Evolutionary conservation across 192 early-diverging fungal genomes (phyloP).

Genomic region (Phlyctochytrium planicorne): DNA sequence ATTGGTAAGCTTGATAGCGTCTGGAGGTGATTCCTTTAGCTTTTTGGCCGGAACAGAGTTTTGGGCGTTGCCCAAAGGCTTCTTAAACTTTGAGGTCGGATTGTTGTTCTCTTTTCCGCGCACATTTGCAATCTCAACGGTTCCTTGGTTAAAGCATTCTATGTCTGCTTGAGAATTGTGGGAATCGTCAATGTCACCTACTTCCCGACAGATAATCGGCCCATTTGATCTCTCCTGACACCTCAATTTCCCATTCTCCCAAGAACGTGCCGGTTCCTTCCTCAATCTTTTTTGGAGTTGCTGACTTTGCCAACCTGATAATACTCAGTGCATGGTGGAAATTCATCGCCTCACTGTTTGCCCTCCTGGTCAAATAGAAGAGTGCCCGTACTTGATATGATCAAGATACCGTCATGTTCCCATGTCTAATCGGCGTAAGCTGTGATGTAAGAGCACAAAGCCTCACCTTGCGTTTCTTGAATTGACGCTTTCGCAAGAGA

Average conservation of each 20-base stretch:
- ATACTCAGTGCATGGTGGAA: background rate
- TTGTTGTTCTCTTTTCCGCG: background rate
- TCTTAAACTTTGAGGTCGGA: background rate
- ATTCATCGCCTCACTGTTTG: background rate
- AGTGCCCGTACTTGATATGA: background rate
- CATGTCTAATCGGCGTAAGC: too few species aligned
- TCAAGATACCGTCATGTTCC: background rate
- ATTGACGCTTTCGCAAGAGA: too few species aligned
- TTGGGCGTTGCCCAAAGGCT: background rate
- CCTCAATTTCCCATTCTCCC: background rate
- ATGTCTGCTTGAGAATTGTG: too few species aligned
- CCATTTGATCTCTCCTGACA: background rate
- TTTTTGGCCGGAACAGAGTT: background rate
- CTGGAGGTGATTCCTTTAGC: background rate
- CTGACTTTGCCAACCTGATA: background rate
- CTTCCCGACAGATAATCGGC: background rate
- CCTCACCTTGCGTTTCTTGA: constrained; percentile 4
- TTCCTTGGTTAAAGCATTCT: background rate
- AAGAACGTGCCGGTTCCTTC: background rate
- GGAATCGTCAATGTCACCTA: background rate
- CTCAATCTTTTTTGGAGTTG: background rate
- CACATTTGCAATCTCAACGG: background rate
- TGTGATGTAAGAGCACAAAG: too few species aligned
- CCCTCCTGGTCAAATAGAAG: background rate
- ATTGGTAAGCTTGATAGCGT: too few species aligned